Evolutionary conservation across 768 basidiomycete species (phyloP), one percentile per base, ranked within the genome.

Genomic region (Favolaschia claudopus): DNA sequence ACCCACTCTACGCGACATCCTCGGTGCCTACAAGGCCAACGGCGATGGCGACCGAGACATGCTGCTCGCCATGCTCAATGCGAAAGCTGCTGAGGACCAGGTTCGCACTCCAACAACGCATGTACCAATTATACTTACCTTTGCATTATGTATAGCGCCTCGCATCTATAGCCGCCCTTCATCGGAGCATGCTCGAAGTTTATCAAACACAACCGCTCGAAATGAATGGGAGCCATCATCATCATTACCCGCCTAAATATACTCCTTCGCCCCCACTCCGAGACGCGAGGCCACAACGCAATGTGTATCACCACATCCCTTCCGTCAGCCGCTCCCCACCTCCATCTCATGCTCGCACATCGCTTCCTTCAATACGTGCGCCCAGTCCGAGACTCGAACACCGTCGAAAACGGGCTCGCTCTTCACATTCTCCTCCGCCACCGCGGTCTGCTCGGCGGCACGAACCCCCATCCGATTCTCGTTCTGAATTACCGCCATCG

Each of bases 41-140:
- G 95, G 95, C 59, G 92, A 95, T 60, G 95, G 93, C 38, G 95
- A 97, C 80, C 83, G 95, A 22, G 93, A 96, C 49, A 90, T 96
- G 86, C 81, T 97, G 20, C 82, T 96, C 32, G 86, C 93, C 64
- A 91, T 97, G 84, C 80, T 97, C 46, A 93, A 91, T 59, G 94
- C 95, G 69, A 97, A 97, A 79, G 85, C 88, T 42, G 89, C 95
- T 13, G 95, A 97, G 72, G 95, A 97, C 70, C 91, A 96, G 85
- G 93, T 93, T 63, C 37, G 85, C 68, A 49, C 59, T 48, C 49
- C 32, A 48, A 45, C 54, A 39, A 19, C 27, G 24, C 44, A 50
- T 37, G 31, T 55, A 53, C 24, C 29, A 36, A 19, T 46, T 45
- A 46, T 25, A 24, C 42, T 47, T 22, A 50, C 43, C 60, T 48